Evolutionary conservation across 257 asterid species (phyloP).

Genomic region (Solanum clarkiae): DNA sequence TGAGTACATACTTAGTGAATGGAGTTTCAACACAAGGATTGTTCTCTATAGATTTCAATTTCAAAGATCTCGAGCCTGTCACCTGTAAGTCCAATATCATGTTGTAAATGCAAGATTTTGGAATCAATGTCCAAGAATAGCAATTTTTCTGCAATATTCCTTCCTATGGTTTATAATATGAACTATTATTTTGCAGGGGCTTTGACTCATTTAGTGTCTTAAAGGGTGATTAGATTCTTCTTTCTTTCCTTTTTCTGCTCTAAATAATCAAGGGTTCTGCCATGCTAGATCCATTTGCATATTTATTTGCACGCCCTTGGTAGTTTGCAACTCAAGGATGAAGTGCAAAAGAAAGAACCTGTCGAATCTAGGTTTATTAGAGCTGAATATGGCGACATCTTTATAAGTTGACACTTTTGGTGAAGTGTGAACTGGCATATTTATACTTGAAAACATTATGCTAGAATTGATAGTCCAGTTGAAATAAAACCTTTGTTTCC

Average conservation of each 20-base stretch:
- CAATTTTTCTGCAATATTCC: not conserved
- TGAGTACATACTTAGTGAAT: constrained; percentile 31
- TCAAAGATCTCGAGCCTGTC: constrained; percentile 22
- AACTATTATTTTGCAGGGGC: not conserved
- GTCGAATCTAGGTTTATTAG: not conserved
- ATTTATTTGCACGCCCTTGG: not conserved
- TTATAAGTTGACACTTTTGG: not conserved
- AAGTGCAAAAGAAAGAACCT: not conserved
- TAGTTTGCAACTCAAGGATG: not conserved
- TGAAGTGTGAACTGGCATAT: not conserved
- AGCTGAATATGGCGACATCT: not conserved
- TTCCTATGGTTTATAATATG: not conserved
- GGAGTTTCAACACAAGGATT: constrained; percentile 40
- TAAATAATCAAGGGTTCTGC: not conserved
- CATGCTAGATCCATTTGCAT: not conserved
- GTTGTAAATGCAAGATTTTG: not conserved
- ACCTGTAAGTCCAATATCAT: constrained; percentile 26
- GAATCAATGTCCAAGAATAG: not conserved
- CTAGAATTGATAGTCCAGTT: not conserved
- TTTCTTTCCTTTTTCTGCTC: not conserved
- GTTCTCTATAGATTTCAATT: constrained; percentile 50
- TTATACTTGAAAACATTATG: not conserved
- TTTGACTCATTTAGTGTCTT: not conserved
- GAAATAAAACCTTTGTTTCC: not conserved
- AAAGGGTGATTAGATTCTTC: not conserved